These are phyloP conservation scores for Starmerella ratchasimensis DNA, from an alignment of 805 yeast species.

Conservation along the genomic window DNA sequence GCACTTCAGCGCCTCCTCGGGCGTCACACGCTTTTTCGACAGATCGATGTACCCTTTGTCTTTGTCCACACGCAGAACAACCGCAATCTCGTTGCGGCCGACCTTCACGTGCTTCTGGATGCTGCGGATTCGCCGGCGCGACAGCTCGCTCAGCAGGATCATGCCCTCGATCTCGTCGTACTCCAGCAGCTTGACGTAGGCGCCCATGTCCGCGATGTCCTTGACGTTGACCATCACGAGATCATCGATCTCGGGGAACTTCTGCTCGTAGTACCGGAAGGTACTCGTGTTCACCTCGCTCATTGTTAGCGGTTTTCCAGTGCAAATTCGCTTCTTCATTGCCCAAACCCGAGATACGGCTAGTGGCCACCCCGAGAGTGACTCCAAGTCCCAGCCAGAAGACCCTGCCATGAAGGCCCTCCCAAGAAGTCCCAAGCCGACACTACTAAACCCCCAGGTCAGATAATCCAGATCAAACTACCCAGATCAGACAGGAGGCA, in stretches of 20 bases:
- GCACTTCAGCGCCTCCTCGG: constrained; percentile 93
- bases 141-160: constrained; percentile 88
- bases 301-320: constrained; percentile 5
- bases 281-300: constrained; percentile 38
- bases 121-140: constrained; percentile 97
- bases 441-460: no score
- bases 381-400: no score
- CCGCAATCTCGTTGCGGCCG: constrained; percentile 96
- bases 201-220: constrained; percentile 96
- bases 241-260: constrained; percentile 97
- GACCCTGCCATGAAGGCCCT: no score
- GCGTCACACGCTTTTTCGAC: constrained; percentile 93
- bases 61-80: constrained; percentile 93
- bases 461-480: no score
- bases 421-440: no score
- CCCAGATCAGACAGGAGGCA: no score
- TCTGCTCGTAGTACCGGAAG: constrained; percentile 95
- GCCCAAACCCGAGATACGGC: no score
- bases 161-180: constrained; percentile 98
- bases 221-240: constrained; percentile 95
- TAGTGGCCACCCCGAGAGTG: no score
- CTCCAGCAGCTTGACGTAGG: constrained; percentile 83
- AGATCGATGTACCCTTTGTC: constrained; percentile 97
- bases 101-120: constrained; percentile 95
- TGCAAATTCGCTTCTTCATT: no score